Conservation (phyloP, 192 early-diverging fungal species). For the Thamnidium elegans region DNA sequence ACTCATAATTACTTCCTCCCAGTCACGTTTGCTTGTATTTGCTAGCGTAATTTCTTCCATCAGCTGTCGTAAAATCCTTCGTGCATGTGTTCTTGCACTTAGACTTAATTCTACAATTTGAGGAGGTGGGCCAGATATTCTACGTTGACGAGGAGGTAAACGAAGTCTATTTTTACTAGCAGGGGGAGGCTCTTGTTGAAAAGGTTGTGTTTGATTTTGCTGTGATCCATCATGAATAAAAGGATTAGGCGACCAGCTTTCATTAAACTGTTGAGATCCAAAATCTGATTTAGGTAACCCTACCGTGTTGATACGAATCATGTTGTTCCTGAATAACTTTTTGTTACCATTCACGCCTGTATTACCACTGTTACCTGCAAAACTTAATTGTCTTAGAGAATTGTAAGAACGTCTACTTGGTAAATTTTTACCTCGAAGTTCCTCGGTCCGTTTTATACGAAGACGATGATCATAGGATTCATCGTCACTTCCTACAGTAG, state of each 20-base stretch:
- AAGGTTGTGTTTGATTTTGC: slow-evolving; percentile 4
- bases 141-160: slow-evolving; percentile 22
- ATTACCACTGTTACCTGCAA: slow-evolving; percentile 2
- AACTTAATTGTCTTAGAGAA: slow-evolving; percentile 42
- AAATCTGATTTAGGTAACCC: slow-evolving; percentile 34
- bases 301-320: slow-evolving; percentile 25
- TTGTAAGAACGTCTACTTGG: slow-evolving; percentile 26
- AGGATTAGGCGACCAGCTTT: slow-evolving; percentile 10
- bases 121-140: slow-evolving; percentile 27
- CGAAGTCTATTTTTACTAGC: neutral
- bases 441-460: slow-evolving; percentile 45
- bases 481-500: slow-evolving; percentile 40
- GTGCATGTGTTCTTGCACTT: slow-evolving; percentile 66
- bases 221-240: slow-evolving; percentile 36
- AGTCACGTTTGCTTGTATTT: slow-evolving; percentile 35
- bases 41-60: slow-evolving; percentile 62
- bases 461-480: slow-evolving; percentile 36
- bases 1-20: slow-evolving; percentile 72
- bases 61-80: slow-evolving; percentile 65
- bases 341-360: neutral
- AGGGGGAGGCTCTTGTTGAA: neutral
- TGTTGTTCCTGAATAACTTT: slow-evolving; percentile 8
- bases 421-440: slow-evolving; percentile 46
- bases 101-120: slow-evolving; percentile 55
- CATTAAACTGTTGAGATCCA: neutral